Percentiles rank a stretch among this genome's conserved stretches.
Evolutionary conservation across 2,329 filamentous ascomycete species (phyloP).

Genomic region (Madurella mycetomatis): DNA sequence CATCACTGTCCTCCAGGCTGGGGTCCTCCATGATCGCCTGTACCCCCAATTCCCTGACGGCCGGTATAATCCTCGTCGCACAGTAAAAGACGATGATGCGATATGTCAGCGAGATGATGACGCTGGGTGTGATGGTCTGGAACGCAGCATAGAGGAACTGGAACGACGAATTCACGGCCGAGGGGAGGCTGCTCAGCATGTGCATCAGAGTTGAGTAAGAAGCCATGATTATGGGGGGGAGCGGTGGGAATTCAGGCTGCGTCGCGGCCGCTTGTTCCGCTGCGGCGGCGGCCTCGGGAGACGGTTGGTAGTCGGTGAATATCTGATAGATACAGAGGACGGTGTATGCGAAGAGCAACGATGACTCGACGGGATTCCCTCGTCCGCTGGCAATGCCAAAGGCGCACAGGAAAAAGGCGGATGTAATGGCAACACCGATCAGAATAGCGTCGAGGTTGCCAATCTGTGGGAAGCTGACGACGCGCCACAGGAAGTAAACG

Average conservation of each 20-base stretch:
- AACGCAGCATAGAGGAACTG: slow-evolving; percentile 87
- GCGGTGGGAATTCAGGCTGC: slow-evolving; percentile 89
- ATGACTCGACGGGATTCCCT: slow-evolving; percentile 93
- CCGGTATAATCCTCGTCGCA: slow-evolving; percentile 91
- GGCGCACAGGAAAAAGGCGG: slow-evolving; percentile 84
- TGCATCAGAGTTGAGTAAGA: slow-evolving; percentile 91
- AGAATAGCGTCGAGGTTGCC: slow-evolving; percentile 87
- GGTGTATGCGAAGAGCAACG: slow-evolving; percentile 90
- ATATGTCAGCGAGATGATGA: slow-evolving; percentile 92
- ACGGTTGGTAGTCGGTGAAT: slow-evolving; percentile 95
- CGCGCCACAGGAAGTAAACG: slow-evolving; percentile 93
- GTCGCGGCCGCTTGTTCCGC: slow-evolving; percentile 45
- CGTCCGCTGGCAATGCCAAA: slow-evolving; percentile 93
- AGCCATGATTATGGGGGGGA: slow-evolving; percentile 97
- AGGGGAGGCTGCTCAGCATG: slow-evolving; percentile 75
- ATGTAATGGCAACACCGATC: slow-evolving; percentile 89
- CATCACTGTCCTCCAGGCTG: slow-evolving; percentile 78
- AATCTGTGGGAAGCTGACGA: slow-evolving; percentile 89
- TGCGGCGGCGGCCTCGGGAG: slow-evolving; percentile 55
- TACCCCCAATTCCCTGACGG: slow-evolving; percentile 81
- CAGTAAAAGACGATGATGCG: slow-evolving; percentile 93
- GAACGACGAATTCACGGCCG: slow-evolving; percentile 75
- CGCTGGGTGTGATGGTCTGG: slow-evolving; percentile 90
- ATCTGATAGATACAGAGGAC: slow-evolving; percentile 99
- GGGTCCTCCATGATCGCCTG: slow-evolving; percentile 79